Base-by-base conservation (phyloP, 1,139 yeast genomes). In the Nakaseomyces nivariensis region DNA sequence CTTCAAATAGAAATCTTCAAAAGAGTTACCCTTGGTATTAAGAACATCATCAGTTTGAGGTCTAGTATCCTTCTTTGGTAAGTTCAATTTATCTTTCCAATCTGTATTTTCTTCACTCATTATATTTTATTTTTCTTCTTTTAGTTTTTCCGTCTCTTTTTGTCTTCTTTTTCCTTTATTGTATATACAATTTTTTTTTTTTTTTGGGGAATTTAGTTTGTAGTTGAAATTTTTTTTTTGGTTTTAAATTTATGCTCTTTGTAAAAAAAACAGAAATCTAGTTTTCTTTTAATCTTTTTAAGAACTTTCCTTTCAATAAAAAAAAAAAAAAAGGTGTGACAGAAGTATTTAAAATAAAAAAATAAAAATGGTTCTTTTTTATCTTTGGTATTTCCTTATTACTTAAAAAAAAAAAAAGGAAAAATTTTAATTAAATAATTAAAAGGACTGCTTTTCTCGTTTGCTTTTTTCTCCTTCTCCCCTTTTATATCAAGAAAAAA, bases 1-100 rank as follows among this genome's bases (percentile, higher is more conserved):
- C 67, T 88, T 89, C 62, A 92, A 79, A 61, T 82, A 83, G 69
- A 89, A 88, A 63, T 90, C 96, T 70, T 94, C 98, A 67, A 94
- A 92, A 13, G 88, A 76, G 61, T 82, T 84, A 50, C 97, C 97
- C 64, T 87, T 86, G 43, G 96, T 89, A 60, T 81, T 87, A 52
- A 89, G 78, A 50, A 92, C 97, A 78, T 92, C 99, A 57, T 89
- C 97, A 3, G 98, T 92, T 68, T 90, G 97, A 40, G 95, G 95
- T 67, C 98, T 81, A 27, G 83, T 76, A 68, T 92, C 98, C 72
- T 79, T 87, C 54, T 73, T 75, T 13, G 97, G 97, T 49, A 88
- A 69, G 64, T 82, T 85, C 59, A 92, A 76, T 53, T 76, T 71
- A 43, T 74, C 65, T 72, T 87, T 89, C 97, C 97, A 89, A 42